Evolutionary conservation across 371 early-diverging fungal species (phyloP).

Genomic region (Chytridium lagenaria): DNA sequence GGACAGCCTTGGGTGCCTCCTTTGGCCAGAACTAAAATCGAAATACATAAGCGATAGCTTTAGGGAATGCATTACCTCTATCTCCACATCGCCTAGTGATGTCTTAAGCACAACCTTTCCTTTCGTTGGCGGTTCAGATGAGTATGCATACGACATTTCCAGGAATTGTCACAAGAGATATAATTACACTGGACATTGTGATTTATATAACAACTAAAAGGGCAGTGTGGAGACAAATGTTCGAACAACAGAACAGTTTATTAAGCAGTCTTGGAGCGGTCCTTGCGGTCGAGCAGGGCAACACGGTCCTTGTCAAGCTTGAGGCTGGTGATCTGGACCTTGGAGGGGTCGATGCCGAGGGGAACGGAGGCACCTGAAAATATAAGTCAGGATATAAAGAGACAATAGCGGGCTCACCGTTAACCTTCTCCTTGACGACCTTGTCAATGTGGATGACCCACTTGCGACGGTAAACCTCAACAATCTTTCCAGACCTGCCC

Average conservation of each 20-base stretch:
- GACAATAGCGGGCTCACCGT: conserved; percentile 71
- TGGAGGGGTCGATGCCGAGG: conserved; percentile 97
- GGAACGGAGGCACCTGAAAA: conserved; percentile 74
- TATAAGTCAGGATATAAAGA: conserved; percentile 3
- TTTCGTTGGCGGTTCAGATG: conserved; percentile 60
- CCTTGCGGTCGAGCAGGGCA: conserved; percentile 83
- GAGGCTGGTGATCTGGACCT: conserved; percentile 93
- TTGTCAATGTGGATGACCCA: conserved; percentile 98
- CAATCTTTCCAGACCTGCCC: conserved; percentile 97
- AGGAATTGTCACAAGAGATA: conserved; percentile 51
- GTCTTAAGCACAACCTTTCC: conserved; percentile 90
- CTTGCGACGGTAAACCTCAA: conserved; percentile 96
- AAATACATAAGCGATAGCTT: background rate
- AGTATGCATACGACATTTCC: conserved; percentile 55
- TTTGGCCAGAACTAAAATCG: conserved; percentile 78
- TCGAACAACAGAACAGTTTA: background rate
- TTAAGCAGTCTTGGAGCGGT: conserved; percentile 16
- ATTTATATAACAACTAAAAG: background rate
- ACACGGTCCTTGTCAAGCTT: conserved; percentile 96
- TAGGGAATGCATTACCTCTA: conserved; percentile 61
- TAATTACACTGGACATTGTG: background rate
- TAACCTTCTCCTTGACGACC: conserved; percentile 94
- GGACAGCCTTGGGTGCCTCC: conserved; percentile 87
- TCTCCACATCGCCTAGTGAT: conserved; percentile 84
- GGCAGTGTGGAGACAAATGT: background rate